Evolutionary conservation across 495 filamentous ascomycete genomes (phyloP), one percentile per base, ranked within the genome.

Genomic region (Lophiostoma macrostomum): DNA sequence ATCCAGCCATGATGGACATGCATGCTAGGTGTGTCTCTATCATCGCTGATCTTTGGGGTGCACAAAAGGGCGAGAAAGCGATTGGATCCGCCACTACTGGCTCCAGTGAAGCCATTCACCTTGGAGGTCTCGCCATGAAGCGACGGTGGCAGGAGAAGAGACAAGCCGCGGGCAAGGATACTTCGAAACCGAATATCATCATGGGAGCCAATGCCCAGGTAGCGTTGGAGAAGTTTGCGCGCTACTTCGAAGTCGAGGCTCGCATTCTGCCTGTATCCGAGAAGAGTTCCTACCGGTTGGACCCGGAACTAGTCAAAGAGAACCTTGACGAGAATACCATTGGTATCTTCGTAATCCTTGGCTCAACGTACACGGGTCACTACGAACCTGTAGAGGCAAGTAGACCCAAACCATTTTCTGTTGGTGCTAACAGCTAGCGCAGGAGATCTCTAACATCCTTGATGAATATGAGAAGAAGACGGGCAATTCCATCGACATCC

Each of bases 161-260:
- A 20, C 67, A 71, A 36, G 73, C 70, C 0, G 75, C 76, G 41
- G 82, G 83, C 3, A 83, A 87, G 37, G 79, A 85, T 25, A 77
- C 76, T 0, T 69, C 65, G 7, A 78, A 74, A 28, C 85, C 85
- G 5, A 90, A 89, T 64, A 87, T 89, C 61, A 71, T 89, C 54
- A 87, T 90, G 84, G 86, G 85, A 1, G 75, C 82, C 16, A 90
- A 90, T 64, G 83, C 85, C 13, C 85, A 89, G 63, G 86, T 88
- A 5, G 85, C 85, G 3, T 72, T 90, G 22, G 82, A 86, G 69
- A 89, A 89, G 63, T 81, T 72, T 55, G 81, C 86, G 2, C 69
- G 85, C 13, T 90, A 90, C 64, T 89, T 90, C 47, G 86, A 90
- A 42, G 86, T 89, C 22, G 85, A 90, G 60, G 77, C 83, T 4